A percentile compares a stretch with the other conserved stretches of the same genome.
Conservation (phyloP, 2,329 filamentous ascomycete species). For the Lasiodiplodia hormozganensis region DNA sequence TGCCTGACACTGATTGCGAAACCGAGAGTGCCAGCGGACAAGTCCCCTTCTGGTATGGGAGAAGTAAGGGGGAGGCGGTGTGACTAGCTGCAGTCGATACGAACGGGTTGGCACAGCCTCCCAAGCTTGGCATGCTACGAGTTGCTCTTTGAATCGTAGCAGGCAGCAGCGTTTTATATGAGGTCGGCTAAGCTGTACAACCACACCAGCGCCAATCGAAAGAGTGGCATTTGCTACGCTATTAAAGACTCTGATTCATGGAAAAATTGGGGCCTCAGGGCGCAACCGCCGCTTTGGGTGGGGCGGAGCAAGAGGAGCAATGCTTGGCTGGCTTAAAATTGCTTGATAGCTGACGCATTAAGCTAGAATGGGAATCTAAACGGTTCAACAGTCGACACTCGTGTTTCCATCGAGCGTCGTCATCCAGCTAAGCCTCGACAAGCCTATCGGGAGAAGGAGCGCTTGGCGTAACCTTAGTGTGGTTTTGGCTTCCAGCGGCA, state of each 20-base stretch:
- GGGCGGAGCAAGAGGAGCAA: background rate
- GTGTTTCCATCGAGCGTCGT: background rate
- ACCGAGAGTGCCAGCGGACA: too few species aligned
- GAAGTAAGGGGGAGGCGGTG: background rate
- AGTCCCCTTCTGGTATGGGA: too few species aligned
- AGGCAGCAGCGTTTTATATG: background rate
- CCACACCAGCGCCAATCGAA: background rate
- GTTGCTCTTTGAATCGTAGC: background rate
- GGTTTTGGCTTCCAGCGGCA: slow-evolving; percentile 82
- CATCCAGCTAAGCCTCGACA: slow-evolving; percentile 3
- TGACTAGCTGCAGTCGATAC: background rate
- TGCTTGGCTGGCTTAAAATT: background rate
- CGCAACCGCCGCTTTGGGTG: background rate
- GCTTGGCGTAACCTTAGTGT: slow-evolving; percentile 62
- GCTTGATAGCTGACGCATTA: background rate
- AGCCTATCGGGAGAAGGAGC: background rate
- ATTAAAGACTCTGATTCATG: background rate
- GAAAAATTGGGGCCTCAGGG: background rate
- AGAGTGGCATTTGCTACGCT: background rate
- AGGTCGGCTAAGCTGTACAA: background rate
- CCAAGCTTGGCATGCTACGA: background rate
- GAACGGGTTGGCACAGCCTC: background rate
- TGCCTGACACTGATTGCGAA: too few species aligned
- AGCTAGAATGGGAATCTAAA: background rate
- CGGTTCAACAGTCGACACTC: slow-evolving; percentile 49